These are phyloP conservation scores for Begonia masoniana DNA, from an alignment of 306 rosid genomes.

Conservation along the genomic window DNA sequence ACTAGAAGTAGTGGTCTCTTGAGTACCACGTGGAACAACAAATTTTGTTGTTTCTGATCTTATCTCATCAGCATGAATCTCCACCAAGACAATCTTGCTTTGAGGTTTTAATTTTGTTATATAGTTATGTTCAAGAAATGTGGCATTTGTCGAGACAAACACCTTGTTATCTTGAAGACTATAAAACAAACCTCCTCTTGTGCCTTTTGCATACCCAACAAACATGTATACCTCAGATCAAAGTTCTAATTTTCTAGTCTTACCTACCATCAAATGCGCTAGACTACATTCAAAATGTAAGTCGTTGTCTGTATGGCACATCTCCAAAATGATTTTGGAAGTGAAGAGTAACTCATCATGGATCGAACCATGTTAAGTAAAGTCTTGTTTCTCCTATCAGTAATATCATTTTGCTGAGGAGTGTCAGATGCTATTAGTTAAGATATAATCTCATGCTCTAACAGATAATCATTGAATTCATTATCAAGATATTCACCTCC, in stretches of 20 bases:
- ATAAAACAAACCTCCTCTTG: background rate
- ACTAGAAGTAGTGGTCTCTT: no score
- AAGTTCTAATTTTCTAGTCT: background rate
- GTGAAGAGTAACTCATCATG: background rate
- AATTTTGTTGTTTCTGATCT: no score
- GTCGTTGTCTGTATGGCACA: background rate
- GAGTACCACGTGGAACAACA: no score
- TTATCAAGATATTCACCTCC: slow-evolving; percentile 2
- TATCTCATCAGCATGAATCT: no score
- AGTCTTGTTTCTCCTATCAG: background rate
- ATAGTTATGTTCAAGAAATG: no score
- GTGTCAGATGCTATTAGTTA: background rate
- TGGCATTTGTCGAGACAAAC: background rate
- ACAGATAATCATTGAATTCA: background rate
- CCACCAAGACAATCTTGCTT: no score
- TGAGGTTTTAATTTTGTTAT: no score
- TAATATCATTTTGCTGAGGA: background rate
- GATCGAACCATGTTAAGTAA: background rate
- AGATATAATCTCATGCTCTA: background rate
- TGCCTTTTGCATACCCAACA: background rate
- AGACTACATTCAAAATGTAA: background rate
- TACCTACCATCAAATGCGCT: no score
- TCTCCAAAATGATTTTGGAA: background rate
- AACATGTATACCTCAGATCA: background rate
- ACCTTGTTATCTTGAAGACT: background rate